Evolutionary conservation across 345 rosid genomes (phyloP).

Genomic region (Camelina neglecta): DNA sequence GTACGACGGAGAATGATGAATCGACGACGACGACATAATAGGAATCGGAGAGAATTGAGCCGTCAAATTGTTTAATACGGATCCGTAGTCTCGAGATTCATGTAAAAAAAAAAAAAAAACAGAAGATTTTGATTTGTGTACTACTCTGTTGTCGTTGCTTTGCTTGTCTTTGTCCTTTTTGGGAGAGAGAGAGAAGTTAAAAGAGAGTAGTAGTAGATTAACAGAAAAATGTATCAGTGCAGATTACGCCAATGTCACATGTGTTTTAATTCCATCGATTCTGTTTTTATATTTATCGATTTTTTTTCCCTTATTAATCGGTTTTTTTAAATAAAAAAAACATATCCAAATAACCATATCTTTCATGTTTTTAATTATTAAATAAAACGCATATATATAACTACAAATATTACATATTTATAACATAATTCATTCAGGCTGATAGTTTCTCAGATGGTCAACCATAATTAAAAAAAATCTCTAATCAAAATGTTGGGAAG

Average conservation of each 20-base stretch:
- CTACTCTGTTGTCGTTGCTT: neutral
- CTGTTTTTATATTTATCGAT: neutral
- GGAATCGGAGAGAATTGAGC: neutral
- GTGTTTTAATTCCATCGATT: slow-evolving; percentile 34
- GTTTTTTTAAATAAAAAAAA: too few relatives aligned
- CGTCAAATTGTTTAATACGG: neutral
- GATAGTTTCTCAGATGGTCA: neutral
- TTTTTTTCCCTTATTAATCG: neutral
- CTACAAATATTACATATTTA: too few relatives aligned
- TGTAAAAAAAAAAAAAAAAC: neutral
- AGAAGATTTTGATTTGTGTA: slow-evolving; percentile 24
- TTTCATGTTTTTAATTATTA: too few relatives aligned
- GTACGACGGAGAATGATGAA: slow-evolving; percentile 9
- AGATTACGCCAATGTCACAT: slow-evolving; percentile 28
- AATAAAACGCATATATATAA: too few relatives aligned
- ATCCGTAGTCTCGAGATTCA: slow-evolving; percentile 6
- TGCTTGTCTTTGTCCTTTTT: neutral
- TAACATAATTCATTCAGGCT: too few relatives aligned
- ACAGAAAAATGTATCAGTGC: slow-evolving; percentile 35
- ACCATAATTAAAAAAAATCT: neutral
- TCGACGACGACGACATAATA: neutral
- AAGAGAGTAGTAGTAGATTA: slow-evolving; percentile 23
- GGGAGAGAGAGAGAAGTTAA: slow-evolving; percentile 1
- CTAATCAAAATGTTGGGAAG: neutral
- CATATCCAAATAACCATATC: neutral